Base-by-base conservation (phyloP, 2,329 filamentous ascomycete genomes). In the Rutstroemia sydowiana region DNA sequence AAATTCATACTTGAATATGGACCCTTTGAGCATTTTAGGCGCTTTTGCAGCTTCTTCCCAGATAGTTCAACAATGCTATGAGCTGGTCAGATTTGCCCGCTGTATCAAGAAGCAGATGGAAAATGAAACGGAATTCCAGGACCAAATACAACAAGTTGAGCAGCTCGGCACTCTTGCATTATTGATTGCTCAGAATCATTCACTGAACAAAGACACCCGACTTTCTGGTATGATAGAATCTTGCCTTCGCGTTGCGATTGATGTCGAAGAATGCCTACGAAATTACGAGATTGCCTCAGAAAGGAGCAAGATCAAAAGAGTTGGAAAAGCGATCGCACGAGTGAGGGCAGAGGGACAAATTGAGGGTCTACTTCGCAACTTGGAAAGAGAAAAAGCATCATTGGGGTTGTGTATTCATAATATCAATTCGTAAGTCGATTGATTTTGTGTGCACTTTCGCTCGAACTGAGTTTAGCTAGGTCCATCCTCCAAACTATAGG, bases 11-110 rank as follows among this genome's bases (percentile, higher is more conserved):
- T 32, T 5, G 4, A 18, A 26, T 16, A 54, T 54, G 48, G 44
- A 55, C 28, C 52, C 48, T 23, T 13, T 48, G 8, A 34, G 34
- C 13, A n/a, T 52, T 13, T 16, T 55, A 11, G 53, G 53, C 18
- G 50, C 45, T 13, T 30, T 40, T 14, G 46, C 52, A 34, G 43
- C 52, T 18, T 45, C 28, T n/a, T 40, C 50, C 26, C 40, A 49
- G 21, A 42, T 55, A 9, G 45, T 36, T 1, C 18, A 41, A n/a
- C 53, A 53, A 37, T 31, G 44, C 14, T 21, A 26, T 9, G 14
- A 41, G 18, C 13, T 46, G 14, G 32, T 48, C 14, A 31, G 30
- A 13, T 48, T 47, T 20, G 18, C 52, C 14, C 14, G 26, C 21
- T 26, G 50, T 37, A 40, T 54, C 9, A 28, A 39, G 7, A n/a